Evolutionary conservation across 2,329 filamentous ascomycete genomes (phyloP), one percentile per base, ranked within the genome.

Genomic region (Epichloe festucae): DNA sequence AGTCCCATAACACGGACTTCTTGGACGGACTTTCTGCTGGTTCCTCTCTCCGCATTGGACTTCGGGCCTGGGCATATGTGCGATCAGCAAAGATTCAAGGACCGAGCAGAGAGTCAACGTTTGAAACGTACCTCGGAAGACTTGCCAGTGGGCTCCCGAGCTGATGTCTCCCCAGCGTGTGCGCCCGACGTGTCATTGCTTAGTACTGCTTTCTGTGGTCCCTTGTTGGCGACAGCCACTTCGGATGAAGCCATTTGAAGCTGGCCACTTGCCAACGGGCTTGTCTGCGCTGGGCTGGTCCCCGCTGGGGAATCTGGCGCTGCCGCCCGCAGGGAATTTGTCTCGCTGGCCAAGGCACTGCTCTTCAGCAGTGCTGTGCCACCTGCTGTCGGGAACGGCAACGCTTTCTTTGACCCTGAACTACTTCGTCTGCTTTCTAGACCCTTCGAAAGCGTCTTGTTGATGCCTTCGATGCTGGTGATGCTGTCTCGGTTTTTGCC

Each of bases 401-500:
- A 66, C 38, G 85, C 84, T 64, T 89, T 90, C 68, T 86, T 90
- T 53, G 87, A 94, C 50, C 79, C 85, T 14, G 85, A 87, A 67
- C 90, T 96, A 64, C 88, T 95, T 43, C 91, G 84, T 49, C 91
- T 82, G 67, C 87, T 95, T 65, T 96, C 90, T 27, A 97, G 78
- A 65, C 88, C 95, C 70, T 88, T 94, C 53, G 84, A 90, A 14
- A 90, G 71, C 5, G 84, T 88, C 68, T 84, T 86, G 60, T 85
- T 87, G 48, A 87, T 84, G 23, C 82, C 84, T 57, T 85, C 84
- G 53, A 85, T 85, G 53, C 78, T 80, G 14, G 76, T 71, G 34
- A 75, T 70, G 51, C 73, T 67, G 43, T 72, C 70, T 11, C 69
- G 63, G 21, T 65, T 67, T 61, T 69, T 71, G 48, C 70, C 72